Percentiles rank a stretch among this genome's conserved stretches.
Evolutionary conservation across 2,329 filamentous ascomycete species (phyloP).

Genomic region (Aureobasidium sp.): DNA sequence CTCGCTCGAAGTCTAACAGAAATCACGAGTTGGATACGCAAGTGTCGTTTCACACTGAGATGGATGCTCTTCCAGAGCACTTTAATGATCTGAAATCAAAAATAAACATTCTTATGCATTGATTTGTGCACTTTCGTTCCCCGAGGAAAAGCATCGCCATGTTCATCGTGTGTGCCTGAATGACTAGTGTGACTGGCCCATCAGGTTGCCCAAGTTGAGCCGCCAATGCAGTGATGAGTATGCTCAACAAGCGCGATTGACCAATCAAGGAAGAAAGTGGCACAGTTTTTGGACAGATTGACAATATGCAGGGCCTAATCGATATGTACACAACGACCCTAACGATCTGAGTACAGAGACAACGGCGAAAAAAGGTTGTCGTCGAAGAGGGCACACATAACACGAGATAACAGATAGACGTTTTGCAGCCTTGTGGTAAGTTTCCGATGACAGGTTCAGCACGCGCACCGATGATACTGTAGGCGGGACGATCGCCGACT

Average conservation of each 20-base stretch:
- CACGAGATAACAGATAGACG: slow-evolving; percentile 5
- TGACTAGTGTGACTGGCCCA: neutral
- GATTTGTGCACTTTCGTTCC: neutral
- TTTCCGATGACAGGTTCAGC: slow-evolving; percentile 4
- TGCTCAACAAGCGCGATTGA: neutral
- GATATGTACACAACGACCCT: neutral
- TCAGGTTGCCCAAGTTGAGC: neutral
- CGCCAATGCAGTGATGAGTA: neutral
- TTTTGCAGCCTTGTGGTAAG: slow-evolving; percentile 4
- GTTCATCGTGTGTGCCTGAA: neutral
- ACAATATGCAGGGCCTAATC: neutral
- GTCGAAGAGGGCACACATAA: neutral
- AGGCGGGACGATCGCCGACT: slow-evolving; percentile 3
- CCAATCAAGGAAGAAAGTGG: neutral
- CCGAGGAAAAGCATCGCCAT: neutral
- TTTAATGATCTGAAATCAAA: neutral
- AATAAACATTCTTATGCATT: no score
- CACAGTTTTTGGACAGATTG: neutral
- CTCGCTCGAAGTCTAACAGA: slow-evolving; percentile 36
- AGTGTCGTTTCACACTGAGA: neutral
- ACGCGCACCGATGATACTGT: neutral
- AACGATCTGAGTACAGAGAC: neutral
- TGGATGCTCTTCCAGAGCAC: neutral
- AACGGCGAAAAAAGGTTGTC: neutral
- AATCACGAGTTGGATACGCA: neutral